These are phyloP conservation scores for Monilinia polystroma DNA, from an alignment of 2,329 filamentous ascomycete species.

Conservation along the genomic window DNA sequence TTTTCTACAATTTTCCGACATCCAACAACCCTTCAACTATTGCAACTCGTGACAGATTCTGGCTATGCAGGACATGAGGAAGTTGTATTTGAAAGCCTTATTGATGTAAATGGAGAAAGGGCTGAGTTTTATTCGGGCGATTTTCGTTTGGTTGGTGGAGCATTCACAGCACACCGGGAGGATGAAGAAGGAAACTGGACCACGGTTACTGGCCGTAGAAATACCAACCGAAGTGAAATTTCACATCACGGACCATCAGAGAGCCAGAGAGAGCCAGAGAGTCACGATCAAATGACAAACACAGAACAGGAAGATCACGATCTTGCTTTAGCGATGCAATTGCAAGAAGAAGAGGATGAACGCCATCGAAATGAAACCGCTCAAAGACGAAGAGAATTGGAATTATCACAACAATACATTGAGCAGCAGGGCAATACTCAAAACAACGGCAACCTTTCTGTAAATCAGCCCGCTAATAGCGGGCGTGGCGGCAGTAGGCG, in stretches of 20 bases:
- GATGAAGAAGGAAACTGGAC: slow-evolving; percentile 31
- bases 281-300: slow-evolving; percentile 29
- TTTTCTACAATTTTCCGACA: slow-evolving; percentile 94
- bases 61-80: slow-evolving; percentile 87
- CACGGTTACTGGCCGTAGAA: slow-evolving; percentile 25
- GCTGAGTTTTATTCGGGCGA: slow-evolving; percentile 88
- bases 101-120: slow-evolving; percentile 80
- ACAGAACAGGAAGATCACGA: slow-evolving; percentile 77
- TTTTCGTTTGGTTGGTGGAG: slow-evolving; percentile 77
- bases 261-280: slow-evolving; percentile 21
- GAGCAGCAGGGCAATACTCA: slow-evolving; percentile 57
- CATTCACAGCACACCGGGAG: slow-evolving; percentile 23
- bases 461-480: slow-evolving; percentile 19
- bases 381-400: slow-evolving; percentile 63
- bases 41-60: slow-evolving; percentile 87
- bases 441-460: slow-evolving; percentile 33
- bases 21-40: slow-evolving; percentile 69
- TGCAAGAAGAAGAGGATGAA: slow-evolving; percentile 92
- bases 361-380: slow-evolving; percentile 62
- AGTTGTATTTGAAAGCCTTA: slow-evolving; percentile 92
- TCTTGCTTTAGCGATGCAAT: slow-evolving; percentile 81
- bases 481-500: no score
- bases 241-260: slow-evolving; percentile 4
- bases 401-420: slow-evolving; percentile 68
- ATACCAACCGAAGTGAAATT: slow-evolving; percentile 7